A percentile compares a stretch with the other conserved stretches of the same genome.
phyloP scores from a whole-genome alignment of 108 stramenopile genomes.

The Skeletonema menzelii region DNA sequence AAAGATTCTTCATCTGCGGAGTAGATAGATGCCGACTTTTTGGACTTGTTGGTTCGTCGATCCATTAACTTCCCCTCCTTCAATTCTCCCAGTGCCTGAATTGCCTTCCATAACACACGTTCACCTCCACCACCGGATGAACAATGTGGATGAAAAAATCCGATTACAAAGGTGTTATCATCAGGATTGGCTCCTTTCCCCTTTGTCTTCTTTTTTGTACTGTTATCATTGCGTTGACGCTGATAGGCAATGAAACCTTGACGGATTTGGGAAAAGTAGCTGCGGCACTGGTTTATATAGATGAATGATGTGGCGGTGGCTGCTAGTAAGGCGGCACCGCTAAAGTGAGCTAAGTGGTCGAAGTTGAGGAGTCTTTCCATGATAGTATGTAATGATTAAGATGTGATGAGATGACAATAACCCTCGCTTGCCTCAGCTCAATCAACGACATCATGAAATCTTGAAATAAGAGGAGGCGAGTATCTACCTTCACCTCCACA shows the following conservation, averaged over 20 bases:
- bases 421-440: too few relatives aligned
- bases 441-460: too few relatives aligned
- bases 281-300: constrained; percentile 13
- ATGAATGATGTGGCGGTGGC: background rate
- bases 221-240: background rate
- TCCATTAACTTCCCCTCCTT: constrained; percentile 31
- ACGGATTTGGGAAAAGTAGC: constrained; percentile 2
- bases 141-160: constrained; percentile 89
- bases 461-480: too few relatives aligned
- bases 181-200: constrained; percentile 1
- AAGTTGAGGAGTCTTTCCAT: background rate
- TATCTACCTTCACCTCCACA: too few relatives aligned
- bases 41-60: constrained; percentile 6
- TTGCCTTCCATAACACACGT: constrained; percentile 95
- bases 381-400: background rate
- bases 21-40: background rate
- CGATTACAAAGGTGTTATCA: constrained; percentile 40
- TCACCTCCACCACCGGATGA: constrained; percentile 96
- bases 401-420: too few relatives aligned
- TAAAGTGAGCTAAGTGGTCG: background rate
- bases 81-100: constrained; percentile 71
- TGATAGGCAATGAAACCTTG: constrained; percentile 6
- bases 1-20: background rate
- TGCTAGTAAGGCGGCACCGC: background rate
- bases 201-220: background rate